These are phyloP conservation scores for Trypanosoma conorhini DNA, from an alignment of 208 protist genomes.

Conservation along the genomic window DNA sequence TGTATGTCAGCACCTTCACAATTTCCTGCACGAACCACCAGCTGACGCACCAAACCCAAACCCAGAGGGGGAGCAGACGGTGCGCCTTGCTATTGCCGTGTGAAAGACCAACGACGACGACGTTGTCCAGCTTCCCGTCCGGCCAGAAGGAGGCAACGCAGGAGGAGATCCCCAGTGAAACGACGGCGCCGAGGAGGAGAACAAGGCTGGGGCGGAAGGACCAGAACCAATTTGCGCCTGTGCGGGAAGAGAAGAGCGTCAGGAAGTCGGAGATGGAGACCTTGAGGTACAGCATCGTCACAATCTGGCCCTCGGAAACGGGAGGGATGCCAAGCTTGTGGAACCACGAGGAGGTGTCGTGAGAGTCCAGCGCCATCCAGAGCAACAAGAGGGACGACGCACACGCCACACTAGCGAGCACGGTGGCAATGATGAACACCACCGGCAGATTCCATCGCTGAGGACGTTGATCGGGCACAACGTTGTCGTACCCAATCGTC, in stretches of 20 bases:
- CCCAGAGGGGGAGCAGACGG: conserved; percentile 37
- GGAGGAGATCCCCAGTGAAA: conserved; percentile 30
- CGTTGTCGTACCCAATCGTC: conserved; percentile 47
- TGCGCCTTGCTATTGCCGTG: conserved; percentile 21
- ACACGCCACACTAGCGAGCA: conserved; percentile 43
- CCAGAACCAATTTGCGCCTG: conserved; percentile 32
- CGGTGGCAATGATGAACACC: conserved; percentile 31
- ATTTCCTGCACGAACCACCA: conserved; percentile 62
- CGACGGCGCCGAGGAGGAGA: conserved; percentile 23
- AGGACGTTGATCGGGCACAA: conserved; percentile 32
- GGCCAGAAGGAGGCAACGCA: conserved; percentile 37
- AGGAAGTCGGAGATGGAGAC: conserved; percentile 58
- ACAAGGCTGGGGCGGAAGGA: conserved; percentile 20
- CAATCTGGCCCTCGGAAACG: conserved; percentile 40
- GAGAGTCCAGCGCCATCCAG: conserved; percentile 44
- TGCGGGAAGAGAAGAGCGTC: conserved; percentile 50
- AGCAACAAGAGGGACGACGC: conserved; percentile 58
- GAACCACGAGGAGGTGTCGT: conserved; percentile 27
- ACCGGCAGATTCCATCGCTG: conserved; percentile 52
- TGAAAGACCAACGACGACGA: conserved; percentile 33
- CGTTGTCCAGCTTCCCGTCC: conserved; percentile 25
- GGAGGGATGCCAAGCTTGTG: conserved; percentile 36
- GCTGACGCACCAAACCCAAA: conserved; percentile 49
- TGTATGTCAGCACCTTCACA: conserved; percentile 24
- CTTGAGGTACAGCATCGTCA: conserved; percentile 58